Conservation (phyloP, 306 rosid species). For the Chamaecrista fasciculata region DNA sequence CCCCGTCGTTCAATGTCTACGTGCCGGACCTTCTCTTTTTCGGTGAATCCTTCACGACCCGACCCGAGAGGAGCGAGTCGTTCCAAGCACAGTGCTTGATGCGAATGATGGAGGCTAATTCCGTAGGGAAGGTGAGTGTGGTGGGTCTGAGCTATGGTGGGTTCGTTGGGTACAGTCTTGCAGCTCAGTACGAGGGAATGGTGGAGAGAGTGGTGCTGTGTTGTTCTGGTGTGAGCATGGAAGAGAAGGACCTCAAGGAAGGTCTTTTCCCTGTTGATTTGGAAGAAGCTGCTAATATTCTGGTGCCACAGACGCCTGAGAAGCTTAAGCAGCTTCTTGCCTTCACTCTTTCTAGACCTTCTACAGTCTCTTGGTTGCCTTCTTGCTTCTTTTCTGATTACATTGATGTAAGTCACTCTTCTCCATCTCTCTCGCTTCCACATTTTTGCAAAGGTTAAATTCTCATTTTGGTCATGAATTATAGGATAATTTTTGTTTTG, state of each 20-base stretch:
- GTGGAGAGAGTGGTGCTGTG: slow-evolving; percentile 86
- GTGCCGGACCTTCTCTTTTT: slow-evolving; percentile 86
- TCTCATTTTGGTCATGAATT: no score
- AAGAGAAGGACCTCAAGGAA: slow-evolving; percentile 67
- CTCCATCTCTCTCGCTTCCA: not conserved
- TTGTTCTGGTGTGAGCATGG: slow-evolving; percentile 73
- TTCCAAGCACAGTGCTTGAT: slow-evolving; percentile 83
- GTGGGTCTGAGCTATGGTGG: slow-evolving; percentile 93
- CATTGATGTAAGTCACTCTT: slow-evolving; percentile 48
- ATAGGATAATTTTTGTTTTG: no score
- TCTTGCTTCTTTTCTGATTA: slow-evolving; percentile 73
- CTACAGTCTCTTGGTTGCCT: slow-evolving; percentile 43
- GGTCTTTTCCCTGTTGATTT: slow-evolving; percentile 64
- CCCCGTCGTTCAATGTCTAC: slow-evolving; percentile 59
- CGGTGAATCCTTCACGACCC: slow-evolving; percentile 63
- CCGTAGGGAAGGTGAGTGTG: slow-evolving; percentile 45
- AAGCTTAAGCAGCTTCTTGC: slow-evolving; percentile 51
- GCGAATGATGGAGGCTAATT: slow-evolving; percentile 61
- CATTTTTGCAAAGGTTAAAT: no score
- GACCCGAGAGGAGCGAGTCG: slow-evolving; percentile 56
- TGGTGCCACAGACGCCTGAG: slow-evolving; percentile 67
- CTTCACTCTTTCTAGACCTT: slow-evolving; percentile 47
- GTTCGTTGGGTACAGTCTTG: slow-evolving; percentile 67
- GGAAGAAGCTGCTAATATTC: slow-evolving; percentile 60
- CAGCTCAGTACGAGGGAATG: slow-evolving; percentile 42